Evolutionary conservation across 1,284 basidiomycete genomes (phyloP).

Genomic region (Naganishia liquefaciens): DNA sequence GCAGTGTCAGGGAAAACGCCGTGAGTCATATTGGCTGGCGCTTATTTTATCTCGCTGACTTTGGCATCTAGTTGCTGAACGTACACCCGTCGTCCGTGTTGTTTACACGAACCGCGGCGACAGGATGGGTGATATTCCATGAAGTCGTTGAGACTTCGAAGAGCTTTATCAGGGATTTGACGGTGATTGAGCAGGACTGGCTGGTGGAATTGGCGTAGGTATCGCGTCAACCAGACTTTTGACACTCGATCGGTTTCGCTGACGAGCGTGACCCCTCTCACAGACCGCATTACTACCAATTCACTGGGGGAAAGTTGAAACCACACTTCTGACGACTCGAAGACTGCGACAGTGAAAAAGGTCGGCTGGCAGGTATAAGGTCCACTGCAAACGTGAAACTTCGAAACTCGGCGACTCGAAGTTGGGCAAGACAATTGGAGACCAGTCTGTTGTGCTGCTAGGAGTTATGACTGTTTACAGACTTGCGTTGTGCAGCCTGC

Average conservation of each 20-base stretch:
- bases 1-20: slow-evolving; percentile 75
- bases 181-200: slow-evolving; percentile 60
- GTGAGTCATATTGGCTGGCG: slow-evolving; percentile 56
- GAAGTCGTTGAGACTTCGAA: slow-evolving; percentile 96
- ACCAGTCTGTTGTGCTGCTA: too few relatives aligned
- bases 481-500: too few relatives aligned
- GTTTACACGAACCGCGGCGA: slow-evolving; percentile 85
- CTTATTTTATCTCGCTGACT: neutral
- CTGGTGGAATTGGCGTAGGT: slow-evolving; percentile 57
- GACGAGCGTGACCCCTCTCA: neutral
- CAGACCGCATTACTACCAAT: slow-evolving; percentile 33
- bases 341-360: too few relatives aligned
- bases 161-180: slow-evolving; percentile 62
- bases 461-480: too few relatives aligned
- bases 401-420: too few relatives aligned
- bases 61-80: slow-evolving; percentile 67
- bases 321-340: neutral
- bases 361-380: too few relatives aligned
- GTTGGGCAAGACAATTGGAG: too few relatives aligned
- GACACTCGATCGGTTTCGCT: neutral
- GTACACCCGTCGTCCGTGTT: slow-evolving; percentile 92
- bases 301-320: slow-evolving; percentile 27
- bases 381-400: too few relatives aligned
- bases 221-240: neutral
- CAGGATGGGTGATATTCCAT: slow-evolving; percentile 91